phyloP scores from a whole-genome alignment of 163 green algal genomes.

The Scenedesmus sp. region DNA sequence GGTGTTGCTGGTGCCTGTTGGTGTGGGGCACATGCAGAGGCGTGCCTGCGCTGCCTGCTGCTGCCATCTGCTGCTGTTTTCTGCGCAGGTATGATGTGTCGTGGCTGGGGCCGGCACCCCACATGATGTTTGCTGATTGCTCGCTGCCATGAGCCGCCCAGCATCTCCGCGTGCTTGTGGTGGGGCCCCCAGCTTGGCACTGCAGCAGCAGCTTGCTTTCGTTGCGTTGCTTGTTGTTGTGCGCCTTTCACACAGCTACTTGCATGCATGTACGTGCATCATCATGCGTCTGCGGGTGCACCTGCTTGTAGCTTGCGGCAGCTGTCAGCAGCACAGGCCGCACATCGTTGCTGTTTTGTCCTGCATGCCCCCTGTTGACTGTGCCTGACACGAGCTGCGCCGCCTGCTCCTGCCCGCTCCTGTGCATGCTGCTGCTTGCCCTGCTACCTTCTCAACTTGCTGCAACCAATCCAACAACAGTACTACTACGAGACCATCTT shows the following conservation, averaged over 20 bases:
- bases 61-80: background rate
- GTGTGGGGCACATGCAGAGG: background rate
- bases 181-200: background rate
- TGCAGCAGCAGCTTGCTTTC: background rate
- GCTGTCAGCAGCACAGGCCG: background rate
- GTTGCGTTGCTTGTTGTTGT: no score
- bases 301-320: background rate
- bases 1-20: background rate
- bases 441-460: background rate
- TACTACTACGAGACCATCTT: conserved; percentile 99
- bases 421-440: background rate
- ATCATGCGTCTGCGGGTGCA: background rate
- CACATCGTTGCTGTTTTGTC: background rate
- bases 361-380: background rate
- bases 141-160: background rate
- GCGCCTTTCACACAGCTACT: background rate
- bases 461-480: conserved; percentile 64
- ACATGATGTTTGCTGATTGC: background rate
- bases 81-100: background rate
- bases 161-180: background rate
- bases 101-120: background rate
- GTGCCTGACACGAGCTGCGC: background rate
- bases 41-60: conserved; percentile 4
- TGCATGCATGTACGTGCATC: background rate
- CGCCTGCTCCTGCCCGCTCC: background rate